Conservation (phyloP, 805 yeast species). For the Kuraishia hungarica region DNA sequence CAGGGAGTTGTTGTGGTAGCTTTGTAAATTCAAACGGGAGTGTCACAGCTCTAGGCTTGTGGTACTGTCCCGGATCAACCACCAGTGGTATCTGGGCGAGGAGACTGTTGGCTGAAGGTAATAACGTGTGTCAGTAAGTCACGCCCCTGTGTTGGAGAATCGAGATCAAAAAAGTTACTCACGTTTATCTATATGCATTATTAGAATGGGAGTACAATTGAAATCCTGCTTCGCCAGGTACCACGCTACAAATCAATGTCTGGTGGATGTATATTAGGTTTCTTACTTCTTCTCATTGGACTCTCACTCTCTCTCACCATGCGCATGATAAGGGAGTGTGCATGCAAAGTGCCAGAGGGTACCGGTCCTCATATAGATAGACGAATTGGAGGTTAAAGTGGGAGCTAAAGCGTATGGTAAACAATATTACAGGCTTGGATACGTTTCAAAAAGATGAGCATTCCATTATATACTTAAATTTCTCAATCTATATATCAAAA, state of each 20-base stretch:
- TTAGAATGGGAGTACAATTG: neutral
- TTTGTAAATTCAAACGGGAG: constrained; percentile 16
- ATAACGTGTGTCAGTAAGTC: neutral
- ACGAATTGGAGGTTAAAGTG: no score
- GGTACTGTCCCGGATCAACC: constrained; percentile 16
- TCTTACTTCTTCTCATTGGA: neutral
- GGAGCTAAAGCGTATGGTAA: no score
- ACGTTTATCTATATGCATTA: constrained; percentile 1
- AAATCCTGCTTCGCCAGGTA: no score
- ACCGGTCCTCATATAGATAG: no score
- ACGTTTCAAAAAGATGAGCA: neutral
- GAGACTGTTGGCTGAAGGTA: constrained; percentile 10
- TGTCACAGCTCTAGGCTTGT: constrained; percentile 14
- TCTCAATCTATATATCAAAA: neutral
- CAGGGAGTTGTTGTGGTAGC: constrained; percentile 5
- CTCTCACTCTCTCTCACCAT: neutral
- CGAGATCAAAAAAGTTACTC: neutral
- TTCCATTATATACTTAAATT: neutral
- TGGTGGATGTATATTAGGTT: no score
- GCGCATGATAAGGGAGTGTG: neutral
- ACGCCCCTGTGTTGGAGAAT: neutral
- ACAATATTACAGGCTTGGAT: no score
- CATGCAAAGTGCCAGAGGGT: neutral
- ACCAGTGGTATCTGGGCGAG: constrained; percentile 19
- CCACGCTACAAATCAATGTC: no score